phyloP scores from a whole-genome alignment of 768 basidiomycete genomes.

The Suillus placidus region DNA sequence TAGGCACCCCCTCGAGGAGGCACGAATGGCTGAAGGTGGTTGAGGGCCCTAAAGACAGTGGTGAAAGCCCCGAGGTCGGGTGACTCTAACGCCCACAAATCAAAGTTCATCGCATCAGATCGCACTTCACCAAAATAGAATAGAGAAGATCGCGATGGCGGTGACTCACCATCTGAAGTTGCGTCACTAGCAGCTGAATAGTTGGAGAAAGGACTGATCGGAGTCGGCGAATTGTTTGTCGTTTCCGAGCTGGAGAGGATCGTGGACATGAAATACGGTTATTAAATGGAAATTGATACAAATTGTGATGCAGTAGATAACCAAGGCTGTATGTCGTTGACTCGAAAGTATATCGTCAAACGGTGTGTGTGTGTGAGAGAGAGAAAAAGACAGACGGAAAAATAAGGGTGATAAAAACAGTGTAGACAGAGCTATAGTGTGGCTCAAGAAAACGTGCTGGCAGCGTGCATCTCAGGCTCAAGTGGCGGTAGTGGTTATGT shows the following conservation, averaged over 20 bases:
- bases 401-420: neutral
- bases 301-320: neutral
- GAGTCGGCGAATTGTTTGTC: slow-evolving; percentile 35
- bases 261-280: slow-evolving; percentile 25
- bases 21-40: slow-evolving; percentile 53
- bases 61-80: slow-evolving; percentile 77
- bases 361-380: neutral
- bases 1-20: slow-evolving; percentile 23
- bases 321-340: slow-evolving; percentile 1
- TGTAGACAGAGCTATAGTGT: neutral
- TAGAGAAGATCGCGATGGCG: neutral
- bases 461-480: slow-evolving; percentile 8
- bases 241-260: slow-evolving; percentile 39
- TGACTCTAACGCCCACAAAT: slow-evolving; percentile 44
- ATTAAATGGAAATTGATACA: slow-evolving; percentile 7
- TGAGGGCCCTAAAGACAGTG: slow-evolving; percentile 68
- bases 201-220: slow-evolving; percentile 43
- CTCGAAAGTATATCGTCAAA: slow-evolving; percentile 3
- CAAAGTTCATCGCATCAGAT: neutral
- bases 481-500: neutral
- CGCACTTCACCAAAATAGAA: neutral
- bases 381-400: neutral
- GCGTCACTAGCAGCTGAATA: slow-evolving; percentile 47
- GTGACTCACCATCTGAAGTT: slow-evolving; percentile 51
- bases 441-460: slow-evolving; percentile 7